Evolutionary conservation across 2,329 filamentous ascomycete genomes (phyloP).

Genomic region (Botrytis fragariae): DNA sequence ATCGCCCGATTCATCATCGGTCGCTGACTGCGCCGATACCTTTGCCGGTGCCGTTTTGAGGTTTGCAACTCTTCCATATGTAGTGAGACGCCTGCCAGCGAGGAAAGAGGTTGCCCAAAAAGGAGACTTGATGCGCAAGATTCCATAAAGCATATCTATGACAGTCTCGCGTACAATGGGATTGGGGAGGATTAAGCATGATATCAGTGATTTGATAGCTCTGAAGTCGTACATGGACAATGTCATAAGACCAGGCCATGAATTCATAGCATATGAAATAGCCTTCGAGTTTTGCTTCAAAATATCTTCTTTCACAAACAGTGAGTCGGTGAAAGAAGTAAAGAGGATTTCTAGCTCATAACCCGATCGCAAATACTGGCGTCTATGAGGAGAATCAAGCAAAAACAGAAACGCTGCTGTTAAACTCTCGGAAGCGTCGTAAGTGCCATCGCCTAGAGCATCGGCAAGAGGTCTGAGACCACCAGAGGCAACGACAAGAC

Average conservation of each 20-base stretch:
- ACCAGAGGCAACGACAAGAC: conserved; percentile 75
- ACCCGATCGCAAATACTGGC: conserved; percentile 80
- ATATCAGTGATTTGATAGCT: conserved; percentile 74
- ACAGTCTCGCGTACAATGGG: conserved; percentile 67
- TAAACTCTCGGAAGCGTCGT: conserved; percentile 88
- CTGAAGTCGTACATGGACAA: conserved; percentile 86
- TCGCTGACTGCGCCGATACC: conserved; percentile 47
- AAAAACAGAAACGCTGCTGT: conserved; percentile 86
- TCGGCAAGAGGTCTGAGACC: conserved; percentile 88
- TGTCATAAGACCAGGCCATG: conserved; percentile 88
- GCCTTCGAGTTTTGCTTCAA: conserved; percentile 87
- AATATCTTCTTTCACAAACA: conserved; percentile 55
- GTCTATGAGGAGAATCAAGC: conserved; percentile 76
- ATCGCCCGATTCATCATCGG: conserved; percentile 65
- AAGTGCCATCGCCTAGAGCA: conserved; percentile 83
- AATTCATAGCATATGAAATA: conserved; percentile 86
- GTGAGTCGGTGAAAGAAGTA: conserved; percentile 86
- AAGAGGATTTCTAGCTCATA: conserved; percentile 88
- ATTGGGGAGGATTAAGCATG: conserved; percentile 59
- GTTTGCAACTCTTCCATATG: conserved; percentile 90
- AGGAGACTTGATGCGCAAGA: conserved; percentile 85
- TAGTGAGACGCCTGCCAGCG: conserved; percentile 87
- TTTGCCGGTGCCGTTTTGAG: conserved; percentile 60
- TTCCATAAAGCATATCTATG: conserved; percentile 77
- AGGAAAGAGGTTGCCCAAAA: conserved; percentile 96